These are phyloP conservation scores for Berberis thunbergii DNA, from an alignment of 164 flowering plant genomes.

Conservation along the genomic window DNA sequence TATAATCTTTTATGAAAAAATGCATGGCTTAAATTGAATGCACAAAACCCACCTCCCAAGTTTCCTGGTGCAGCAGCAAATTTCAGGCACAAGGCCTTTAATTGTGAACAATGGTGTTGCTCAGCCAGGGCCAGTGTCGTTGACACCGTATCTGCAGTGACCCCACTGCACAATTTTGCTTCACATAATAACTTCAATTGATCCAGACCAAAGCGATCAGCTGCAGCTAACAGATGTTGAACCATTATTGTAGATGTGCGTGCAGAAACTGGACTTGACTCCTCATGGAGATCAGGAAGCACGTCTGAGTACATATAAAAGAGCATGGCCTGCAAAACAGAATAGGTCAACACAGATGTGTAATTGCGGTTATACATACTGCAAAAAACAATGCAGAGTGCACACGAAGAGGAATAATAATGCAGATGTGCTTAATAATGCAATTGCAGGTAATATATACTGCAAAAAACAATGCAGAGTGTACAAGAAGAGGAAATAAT, in stretches of 20 bases:
- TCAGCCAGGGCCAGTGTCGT: conserved; percentile 88
- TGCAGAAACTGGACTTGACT: conserved; percentile 35
- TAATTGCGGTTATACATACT: neutral
- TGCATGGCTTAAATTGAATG: neutral
- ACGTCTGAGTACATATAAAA: conserved; percentile 66
- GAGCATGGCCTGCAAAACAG: conserved; percentile 66
- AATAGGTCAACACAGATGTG: neutral
- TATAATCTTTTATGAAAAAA: neutral
- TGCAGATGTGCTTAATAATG: no score
- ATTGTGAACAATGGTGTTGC: conserved; percentile 64
- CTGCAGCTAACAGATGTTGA: conserved; percentile 86
- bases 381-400: neutral
- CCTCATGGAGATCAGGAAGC: conserved; percentile 58
- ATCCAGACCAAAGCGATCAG: conserved; percentile 76
- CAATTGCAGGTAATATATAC: no score
- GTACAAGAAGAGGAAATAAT: no score
- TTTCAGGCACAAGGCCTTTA: conserved; percentile 65
- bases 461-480: no score
- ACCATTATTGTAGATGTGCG: conserved; percentile 51
- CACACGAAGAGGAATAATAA: no score
- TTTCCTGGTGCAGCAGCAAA: conserved; percentile 58
- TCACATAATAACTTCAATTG: conserved; percentile 74
- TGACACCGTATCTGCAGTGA: conserved; percentile 61
- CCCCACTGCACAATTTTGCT: conserved; percentile 61
- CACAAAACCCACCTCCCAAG: conserved; percentile 74